Percentiles rank a stretch among this genome's conserved stretches.
phyloP scores from a whole-genome alignment of 1,284 basidiomycete species.

The Cryptococcus wingfieldii region DNA sequence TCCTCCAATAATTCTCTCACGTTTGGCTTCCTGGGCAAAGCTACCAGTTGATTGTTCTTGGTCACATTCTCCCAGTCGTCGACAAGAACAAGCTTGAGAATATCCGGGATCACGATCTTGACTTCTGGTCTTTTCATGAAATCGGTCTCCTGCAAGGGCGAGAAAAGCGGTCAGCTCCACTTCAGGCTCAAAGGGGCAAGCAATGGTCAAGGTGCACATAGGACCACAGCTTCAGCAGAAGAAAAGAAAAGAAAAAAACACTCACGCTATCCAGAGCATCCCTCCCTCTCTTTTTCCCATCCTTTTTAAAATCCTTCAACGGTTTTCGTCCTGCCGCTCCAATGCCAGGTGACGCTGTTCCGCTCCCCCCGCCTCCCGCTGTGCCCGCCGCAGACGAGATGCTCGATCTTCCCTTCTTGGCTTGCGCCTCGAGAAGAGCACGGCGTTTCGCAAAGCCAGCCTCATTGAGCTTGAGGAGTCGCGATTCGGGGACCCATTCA shows the following conservation, averaged over 20 bases:
- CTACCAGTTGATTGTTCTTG: slow-evolving; percentile 88
- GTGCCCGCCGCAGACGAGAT: slow-evolving; percentile 3
- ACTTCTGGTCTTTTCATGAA: slow-evolving; percentile 75
- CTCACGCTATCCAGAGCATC: slow-evolving; percentile 43
- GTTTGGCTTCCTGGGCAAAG: slow-evolving; percentile 75
- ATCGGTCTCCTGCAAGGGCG: slow-evolving; percentile 53
- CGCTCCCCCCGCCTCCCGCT: slow-evolving; percentile 7
- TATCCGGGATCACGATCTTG: slow-evolving; percentile 83
- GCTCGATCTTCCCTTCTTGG: slow-evolving; percentile 40
- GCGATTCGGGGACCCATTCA: slow-evolving; percentile 85
- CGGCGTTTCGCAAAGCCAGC: slow-evolving; percentile 73
- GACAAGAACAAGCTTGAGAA: slow-evolving; percentile 81
- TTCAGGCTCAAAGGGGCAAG: neutral
- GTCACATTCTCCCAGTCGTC: slow-evolving; percentile 99
- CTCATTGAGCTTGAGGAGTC: slow-evolving; percentile 84
- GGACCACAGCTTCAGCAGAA: neutral
- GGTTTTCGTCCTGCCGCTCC: slow-evolving; percentile 1
- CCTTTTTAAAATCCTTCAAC: slow-evolving; percentile 45
- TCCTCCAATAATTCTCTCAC: slow-evolving; percentile 74
- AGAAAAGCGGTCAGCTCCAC: neutral
- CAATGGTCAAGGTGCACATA: no score
- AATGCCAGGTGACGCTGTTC: slow-evolving; percentile 19
- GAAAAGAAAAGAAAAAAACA: slow-evolving; percentile 2
- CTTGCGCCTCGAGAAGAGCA: slow-evolving; percentile 49
- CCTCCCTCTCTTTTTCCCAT: slow-evolving; percentile 51